Evolutionary conservation across 2,329 filamentous ascomycete species (phyloP).

Genomic region (Fonsecaea nubica): DNA sequence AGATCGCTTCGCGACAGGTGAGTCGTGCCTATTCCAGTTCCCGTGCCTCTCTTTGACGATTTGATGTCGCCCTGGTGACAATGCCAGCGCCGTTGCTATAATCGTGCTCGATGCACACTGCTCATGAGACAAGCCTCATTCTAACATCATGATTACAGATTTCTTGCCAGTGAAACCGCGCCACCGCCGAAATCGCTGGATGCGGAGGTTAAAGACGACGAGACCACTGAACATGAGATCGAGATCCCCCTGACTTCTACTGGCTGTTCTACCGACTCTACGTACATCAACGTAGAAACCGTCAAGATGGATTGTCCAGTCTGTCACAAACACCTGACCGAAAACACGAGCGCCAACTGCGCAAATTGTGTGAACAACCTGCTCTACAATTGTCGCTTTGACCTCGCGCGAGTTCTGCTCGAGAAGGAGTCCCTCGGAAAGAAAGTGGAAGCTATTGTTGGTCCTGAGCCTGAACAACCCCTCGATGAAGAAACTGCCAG

Average conservation of each 20-base stretch:
- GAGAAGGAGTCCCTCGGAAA: slow-evolving; percentile 61
- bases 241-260: slow-evolving; percentile 43
- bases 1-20: slow-evolving; percentile 24
- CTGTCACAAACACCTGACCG: slow-evolving; percentile 26
- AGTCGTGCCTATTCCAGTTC: slow-evolving; percentile 15
- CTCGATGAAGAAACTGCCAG: slow-evolving; percentile 29
- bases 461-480: slow-evolving; percentile 27
- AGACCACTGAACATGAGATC: slow-evolving; percentile 33
- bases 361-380: slow-evolving; percentile 72
- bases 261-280: slow-evolving; percentile 47
- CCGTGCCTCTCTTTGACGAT: slow-evolving; percentile 3
- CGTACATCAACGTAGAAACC: slow-evolving; percentile 58
- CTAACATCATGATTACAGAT: slow-evolving; percentile 36
- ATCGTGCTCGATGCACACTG: slow-evolving; percentile 25
- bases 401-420: slow-evolving; percentile 65
- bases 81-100: slow-evolving; percentile 25
- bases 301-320: slow-evolving; percentile 30
- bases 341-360: slow-evolving; percentile 57
- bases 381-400: slow-evolving; percentile 70
- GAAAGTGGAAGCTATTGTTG: slow-evolving; percentile 32
- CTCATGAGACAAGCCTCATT: background rate
- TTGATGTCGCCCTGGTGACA: slow-evolving; percentile 15
- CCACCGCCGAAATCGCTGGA: slow-evolving; percentile 37
- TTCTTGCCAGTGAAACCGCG: slow-evolving; percentile 21
- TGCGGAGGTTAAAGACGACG: slow-evolving; percentile 33